Conservation (phyloP, 2,329 filamentous ascomycete genomes). For the Knufia fluminis region DNA sequence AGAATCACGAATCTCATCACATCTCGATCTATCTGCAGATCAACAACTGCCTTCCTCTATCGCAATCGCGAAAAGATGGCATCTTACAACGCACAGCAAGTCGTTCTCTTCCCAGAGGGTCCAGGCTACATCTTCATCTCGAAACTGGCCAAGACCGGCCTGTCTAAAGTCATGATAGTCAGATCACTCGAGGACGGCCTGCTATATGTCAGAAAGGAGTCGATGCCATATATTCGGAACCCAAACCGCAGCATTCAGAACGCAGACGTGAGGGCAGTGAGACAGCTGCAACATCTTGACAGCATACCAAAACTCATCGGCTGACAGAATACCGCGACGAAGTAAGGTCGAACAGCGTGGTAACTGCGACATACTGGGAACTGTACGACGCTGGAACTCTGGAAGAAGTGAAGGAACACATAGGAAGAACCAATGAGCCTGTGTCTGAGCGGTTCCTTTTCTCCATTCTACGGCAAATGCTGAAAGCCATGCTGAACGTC, state of each 20-base stretch:
- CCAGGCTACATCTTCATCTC: neutral
- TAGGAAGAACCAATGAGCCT: neutral
- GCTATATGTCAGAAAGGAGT: constrained; percentile 3
- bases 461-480: neutral
- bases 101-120: neutral
- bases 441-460: neutral
- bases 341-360: neutral
- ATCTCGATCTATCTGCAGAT: no score
- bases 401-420: neutral
- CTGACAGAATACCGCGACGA: constrained; percentile 1
- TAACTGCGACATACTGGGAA: neutral
- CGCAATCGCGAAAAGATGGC: no score
- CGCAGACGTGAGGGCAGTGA: neutral
- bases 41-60: no score
- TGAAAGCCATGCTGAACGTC: neutral
- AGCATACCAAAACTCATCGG: neutral
- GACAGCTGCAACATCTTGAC: neutral
- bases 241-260: neutral
- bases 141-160: neutral
- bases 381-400: neutral
- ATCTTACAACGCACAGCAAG: no score
- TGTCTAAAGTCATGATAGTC: neutral
- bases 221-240: neutral
- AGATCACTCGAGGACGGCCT: neutral
- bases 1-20: no score